A percentile compares a stretch with the other conserved stretches of the same genome.
Evolutionary conservation across 164 flowering plant species (phyloP).

Genomic region (Aristolochia contorta): DNA sequence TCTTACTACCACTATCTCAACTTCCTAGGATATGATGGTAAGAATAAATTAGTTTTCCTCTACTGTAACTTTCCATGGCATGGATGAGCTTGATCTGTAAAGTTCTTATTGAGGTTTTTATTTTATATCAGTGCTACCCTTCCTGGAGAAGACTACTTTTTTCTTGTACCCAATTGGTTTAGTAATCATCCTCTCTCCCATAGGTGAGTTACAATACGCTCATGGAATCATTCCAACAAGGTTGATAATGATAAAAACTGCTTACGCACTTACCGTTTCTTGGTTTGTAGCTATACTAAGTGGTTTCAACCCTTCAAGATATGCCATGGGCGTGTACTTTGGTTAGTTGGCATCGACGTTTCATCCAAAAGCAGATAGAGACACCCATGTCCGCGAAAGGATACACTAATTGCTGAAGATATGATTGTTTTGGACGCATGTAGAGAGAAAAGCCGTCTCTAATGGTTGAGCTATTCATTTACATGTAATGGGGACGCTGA

Average conservation of each 20-base stretch:
- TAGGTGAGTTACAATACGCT: conserved; percentile 45
- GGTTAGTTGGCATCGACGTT: conserved; percentile 21
- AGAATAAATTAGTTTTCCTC: conserved; percentile 15
- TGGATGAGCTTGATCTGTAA: background rate
- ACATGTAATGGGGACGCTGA: background rate
- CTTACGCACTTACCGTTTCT: background rate
- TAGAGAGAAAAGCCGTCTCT: background rate
- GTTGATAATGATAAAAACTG: background rate
- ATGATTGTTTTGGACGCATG: background rate
- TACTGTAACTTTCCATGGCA: too few species aligned
- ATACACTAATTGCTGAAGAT: too few species aligned
- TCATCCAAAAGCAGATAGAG: too few species aligned
- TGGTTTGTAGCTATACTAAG: conserved; percentile 63
- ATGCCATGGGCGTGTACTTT: conserved; percentile 75
- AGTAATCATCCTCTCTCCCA: conserved; percentile 68
- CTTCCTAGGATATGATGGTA: conserved; percentile 96
- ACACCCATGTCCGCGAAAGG: too few species aligned
- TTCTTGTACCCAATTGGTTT: conserved; percentile 93
- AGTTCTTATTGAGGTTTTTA: background rate
- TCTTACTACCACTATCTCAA: conserved; percentile 96
- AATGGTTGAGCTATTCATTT: background rate
- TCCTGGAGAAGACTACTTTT: conserved; percentile 87
- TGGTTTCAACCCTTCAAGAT: conserved; percentile 98
- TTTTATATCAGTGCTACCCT: conserved; percentile 60
- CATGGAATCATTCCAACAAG: background rate